Percentiles rank a stretch among this genome's conserved stretches.
phyloP scores from a whole-genome alignment of 225 moss, liverwort and hornwort species.

The Polytrichum formosum region DNA sequence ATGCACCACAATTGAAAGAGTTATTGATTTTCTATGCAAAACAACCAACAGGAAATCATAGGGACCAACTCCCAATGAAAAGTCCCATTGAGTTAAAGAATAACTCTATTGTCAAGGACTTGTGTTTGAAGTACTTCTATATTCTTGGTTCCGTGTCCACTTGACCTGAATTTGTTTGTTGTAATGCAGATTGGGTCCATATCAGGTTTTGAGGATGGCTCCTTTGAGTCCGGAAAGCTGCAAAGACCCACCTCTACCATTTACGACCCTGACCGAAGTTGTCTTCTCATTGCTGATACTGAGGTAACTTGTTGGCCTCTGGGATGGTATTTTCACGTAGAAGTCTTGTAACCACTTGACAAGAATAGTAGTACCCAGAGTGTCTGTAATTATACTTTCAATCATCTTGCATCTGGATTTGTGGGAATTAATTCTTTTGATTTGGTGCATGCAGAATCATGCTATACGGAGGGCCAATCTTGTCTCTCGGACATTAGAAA shows the following conservation, averaged over 20 bases:
- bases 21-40: too few species aligned
- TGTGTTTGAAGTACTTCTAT: too few species aligned
- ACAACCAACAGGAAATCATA: too few species aligned
- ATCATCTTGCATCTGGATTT: too few species aligned
- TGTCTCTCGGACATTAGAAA: constrained; percentile 41
- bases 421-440: constrained; percentile 5
- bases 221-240: constrained; percentile 62
- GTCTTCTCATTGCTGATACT: constrained; percentile 76
- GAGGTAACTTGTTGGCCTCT: constrained; percentile 41
- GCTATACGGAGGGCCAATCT: constrained; percentile 68
- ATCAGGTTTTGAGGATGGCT: constrained; percentile 68
- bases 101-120: too few species aligned
- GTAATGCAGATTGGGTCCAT: constrained; percentile 62
- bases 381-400: too few species aligned
- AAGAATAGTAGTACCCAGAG: too few species aligned
- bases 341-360: too few species aligned
- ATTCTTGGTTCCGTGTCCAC: too few species aligned
- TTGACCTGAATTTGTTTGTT: neutral
- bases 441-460: constrained; percentile 59
- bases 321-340: neutral
- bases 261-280: constrained; percentile 37
- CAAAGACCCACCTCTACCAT: constrained; percentile 46
- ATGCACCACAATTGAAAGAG: too few species aligned
- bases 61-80: too few species aligned
- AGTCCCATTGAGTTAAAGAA: too few species aligned